Conservation (phyloP, 352 stramenopile genomes). For the Globisporangium ultimum region DNA sequence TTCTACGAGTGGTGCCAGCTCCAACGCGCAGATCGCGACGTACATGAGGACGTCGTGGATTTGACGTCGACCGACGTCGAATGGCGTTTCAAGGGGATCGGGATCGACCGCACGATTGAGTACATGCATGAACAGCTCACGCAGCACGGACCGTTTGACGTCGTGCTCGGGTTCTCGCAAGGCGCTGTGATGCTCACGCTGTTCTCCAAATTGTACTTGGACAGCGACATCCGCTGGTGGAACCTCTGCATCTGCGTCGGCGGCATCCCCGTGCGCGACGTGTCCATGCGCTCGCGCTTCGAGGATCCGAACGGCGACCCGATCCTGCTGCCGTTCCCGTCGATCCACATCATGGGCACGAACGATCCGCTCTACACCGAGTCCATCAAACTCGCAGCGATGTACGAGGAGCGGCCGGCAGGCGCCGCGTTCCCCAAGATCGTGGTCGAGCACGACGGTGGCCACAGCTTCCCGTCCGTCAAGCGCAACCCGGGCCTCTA, state of each 20-base stretch:
- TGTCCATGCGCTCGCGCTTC: constrained; percentile 39
- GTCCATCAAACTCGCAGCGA: constrained; percentile 22
- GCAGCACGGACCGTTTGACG: constrained; percentile 64
- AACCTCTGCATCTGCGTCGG: constrained; percentile 50
- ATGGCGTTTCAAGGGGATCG: constrained; percentile 19
- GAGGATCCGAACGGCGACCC: constrained; percentile 33
- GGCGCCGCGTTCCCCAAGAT: constrained; percentile 19
- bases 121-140: constrained; percentile 57
- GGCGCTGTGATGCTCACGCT: constrained; percentile 63
- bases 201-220: constrained; percentile 56
- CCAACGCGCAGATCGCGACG: constrained; percentile 19
- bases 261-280: constrained; percentile 28
- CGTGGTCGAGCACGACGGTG: constrained; percentile 34
- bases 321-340: constrained; percentile 44
- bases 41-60: neutral
- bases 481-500: constrained; percentile 19
- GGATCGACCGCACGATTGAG: constrained; percentile 42
- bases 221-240: constrained; percentile 41
- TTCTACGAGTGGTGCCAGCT: constrained; percentile 78
- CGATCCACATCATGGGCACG: constrained; percentile 45
- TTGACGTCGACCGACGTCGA: constrained; percentile 4
- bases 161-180: constrained; percentile 79
- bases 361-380: constrained; percentile 29
- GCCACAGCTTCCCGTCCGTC: constrained; percentile 31
- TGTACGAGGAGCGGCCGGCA: constrained; percentile 30